Conservation (phyloP, 2,329 filamentous ascomycete genomes). For the Fusarium annulatum region DNA sequence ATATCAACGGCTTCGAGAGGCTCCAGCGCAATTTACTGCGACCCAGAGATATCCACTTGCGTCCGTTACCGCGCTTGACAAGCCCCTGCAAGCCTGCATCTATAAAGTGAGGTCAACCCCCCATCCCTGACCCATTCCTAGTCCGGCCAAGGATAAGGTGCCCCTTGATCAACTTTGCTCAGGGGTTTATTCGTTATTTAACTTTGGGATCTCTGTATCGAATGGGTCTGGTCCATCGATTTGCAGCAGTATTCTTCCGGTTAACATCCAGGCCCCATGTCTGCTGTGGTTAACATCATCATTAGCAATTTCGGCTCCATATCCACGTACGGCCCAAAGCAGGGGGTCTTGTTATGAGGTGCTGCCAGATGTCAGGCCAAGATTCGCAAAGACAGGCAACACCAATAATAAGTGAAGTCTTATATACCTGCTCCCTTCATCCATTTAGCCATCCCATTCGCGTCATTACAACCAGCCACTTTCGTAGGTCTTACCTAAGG, state of each 20-base stretch:
- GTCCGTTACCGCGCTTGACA: constrained; percentile 16
- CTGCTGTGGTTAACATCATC: constrained; percentile 5
- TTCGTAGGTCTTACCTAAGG: constrained; percentile 14
- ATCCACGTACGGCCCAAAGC: constrained; percentile 2
- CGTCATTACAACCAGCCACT: neutral
- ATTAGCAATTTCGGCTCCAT: constrained; percentile 23
- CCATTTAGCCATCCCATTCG: neutral
- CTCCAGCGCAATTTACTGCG: constrained; percentile 42
- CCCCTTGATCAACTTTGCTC: constrained; percentile 33
- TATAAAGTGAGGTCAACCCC: constrained; percentile 19
- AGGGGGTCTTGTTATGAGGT: constrained; percentile 17
- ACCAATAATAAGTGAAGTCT: constrained; percentile 21
- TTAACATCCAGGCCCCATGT: constrained; percentile 10
- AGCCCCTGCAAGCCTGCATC: constrained; percentile 34
- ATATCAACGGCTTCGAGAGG: constrained; percentile 7
- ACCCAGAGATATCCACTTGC: constrained; percentile 38
- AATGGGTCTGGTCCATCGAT: neutral
- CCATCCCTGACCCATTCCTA: constrained; percentile 26
- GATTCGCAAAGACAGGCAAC: constrained; percentile 25
- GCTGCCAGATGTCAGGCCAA: constrained; percentile 10
- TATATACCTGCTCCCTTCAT: constrained; percentile 22
- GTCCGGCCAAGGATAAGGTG: constrained; percentile 22
- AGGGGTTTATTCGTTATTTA: constrained; percentile 17
- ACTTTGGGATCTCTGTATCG: constrained; percentile 8
- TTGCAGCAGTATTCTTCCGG: neutral